phyloP scores from a whole-genome alignment of 768 basidiomycete genomes.

The Pisolithus albus region DNA sequence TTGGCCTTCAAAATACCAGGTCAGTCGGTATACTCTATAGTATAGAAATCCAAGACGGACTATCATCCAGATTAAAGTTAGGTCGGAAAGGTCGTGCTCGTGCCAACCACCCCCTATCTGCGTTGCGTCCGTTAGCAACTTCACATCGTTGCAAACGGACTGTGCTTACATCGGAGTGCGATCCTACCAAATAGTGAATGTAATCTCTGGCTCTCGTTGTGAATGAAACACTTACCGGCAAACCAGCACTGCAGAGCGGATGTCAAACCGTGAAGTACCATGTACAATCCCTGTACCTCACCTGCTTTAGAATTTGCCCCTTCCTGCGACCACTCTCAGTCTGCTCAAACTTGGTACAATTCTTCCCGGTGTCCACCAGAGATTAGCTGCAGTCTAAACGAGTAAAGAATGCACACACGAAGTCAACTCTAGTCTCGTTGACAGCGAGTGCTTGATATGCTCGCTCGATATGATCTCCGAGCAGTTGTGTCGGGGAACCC shows the following conservation, averaged over 20 bases:
- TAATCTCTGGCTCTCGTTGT: background rate
- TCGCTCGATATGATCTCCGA: slow-evolving; percentile 57
- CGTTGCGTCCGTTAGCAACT: background rate
- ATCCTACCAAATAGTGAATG: slow-evolving; percentile 17
- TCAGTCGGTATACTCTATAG: background rate
- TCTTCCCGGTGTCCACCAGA: slow-evolving; percentile 29
- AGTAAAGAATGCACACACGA: slow-evolving; percentile 37
- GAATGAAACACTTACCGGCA: slow-evolving; percentile 36
- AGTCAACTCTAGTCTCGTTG: slow-evolving; percentile 60
- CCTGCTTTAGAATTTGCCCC: slow-evolving; percentile 59
- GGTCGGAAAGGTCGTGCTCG: slow-evolving; percentile 60
- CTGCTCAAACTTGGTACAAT: slow-evolving; percentile 59
- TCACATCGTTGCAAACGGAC: background rate
- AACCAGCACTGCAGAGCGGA: slow-evolving; percentile 60
- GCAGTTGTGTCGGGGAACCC: slow-evolving; percentile 54
- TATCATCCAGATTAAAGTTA: slow-evolving; percentile 60
- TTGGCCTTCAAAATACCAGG: slow-evolving; percentile 38
- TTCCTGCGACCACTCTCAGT: slow-evolving; percentile 44
- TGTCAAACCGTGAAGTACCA: background rate
- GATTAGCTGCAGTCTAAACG: background rate
- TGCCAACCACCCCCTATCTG: slow-evolving; percentile 68
- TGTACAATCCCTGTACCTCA: slow-evolving; percentile 16
- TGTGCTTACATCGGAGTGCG: slow-evolving; percentile 20
- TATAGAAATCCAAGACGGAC: slow-evolving; percentile 30
- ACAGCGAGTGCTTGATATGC: slow-evolving; percentile 69